These are phyloP conservation scores for Solanum chiquidenum DNA, from an alignment of 257 asterid genomes.

Conservation along the genomic window DNA sequence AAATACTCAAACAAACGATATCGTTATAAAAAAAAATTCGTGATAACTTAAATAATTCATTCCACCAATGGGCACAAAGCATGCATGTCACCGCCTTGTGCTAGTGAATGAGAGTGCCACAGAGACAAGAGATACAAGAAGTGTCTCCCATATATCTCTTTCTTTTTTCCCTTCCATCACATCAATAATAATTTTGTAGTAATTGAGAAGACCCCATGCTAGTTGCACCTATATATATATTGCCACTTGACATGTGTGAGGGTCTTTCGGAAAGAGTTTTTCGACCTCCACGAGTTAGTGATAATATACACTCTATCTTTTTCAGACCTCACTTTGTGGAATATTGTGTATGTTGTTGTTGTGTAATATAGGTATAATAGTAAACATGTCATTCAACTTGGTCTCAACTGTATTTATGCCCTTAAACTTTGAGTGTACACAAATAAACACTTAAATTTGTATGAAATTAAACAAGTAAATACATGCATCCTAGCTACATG, in stretches of 20 bases:
- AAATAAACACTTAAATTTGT: too few species aligned
- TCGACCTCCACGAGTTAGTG: too few species aligned
- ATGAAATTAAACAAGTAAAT: too few species aligned
- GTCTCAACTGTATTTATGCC: neutral
- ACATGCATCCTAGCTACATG: neutral
- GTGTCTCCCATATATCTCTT: neutral
- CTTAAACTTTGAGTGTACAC: neutral
- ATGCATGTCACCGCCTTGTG: neutral
- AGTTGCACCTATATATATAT: too few species aligned
- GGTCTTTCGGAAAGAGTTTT: too few species aligned
- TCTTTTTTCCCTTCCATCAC: neutral
- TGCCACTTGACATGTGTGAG: too few species aligned
- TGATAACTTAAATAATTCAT: neutral
- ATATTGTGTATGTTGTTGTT: too few species aligned
- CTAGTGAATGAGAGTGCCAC: neutral
- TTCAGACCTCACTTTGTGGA: rapidly evolving
- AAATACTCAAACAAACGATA: too few species aligned
- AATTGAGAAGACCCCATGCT: neutral
- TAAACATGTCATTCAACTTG: too few species aligned
- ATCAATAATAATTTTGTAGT: neutral
- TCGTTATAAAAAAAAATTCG: neutral
- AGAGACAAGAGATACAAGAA: neutral
- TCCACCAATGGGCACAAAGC: neutral
- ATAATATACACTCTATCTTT: too few species aligned
- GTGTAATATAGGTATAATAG: too few species aligned